A percentile compares a stretch with the other conserved stretches of the same genome.
These are phyloP conservation scores for Termitomyces sp. DNA, from an alignment of 768 basidiomycete species.

Conservation along the genomic window DNA sequence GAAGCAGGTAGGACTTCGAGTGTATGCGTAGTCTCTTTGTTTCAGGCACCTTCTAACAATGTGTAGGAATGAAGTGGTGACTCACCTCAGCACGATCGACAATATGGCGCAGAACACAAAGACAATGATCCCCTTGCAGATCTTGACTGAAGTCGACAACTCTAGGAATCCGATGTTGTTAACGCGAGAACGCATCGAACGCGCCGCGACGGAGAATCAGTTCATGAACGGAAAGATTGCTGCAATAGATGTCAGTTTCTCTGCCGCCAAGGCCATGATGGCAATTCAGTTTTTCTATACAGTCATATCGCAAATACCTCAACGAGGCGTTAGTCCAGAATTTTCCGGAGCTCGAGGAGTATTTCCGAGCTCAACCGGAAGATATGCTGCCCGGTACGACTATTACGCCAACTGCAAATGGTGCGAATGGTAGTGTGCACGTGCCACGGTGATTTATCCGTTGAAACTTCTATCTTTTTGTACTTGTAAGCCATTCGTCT, in stretches of 20 bases:
- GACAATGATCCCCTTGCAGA: slow-evolving; percentile 71
- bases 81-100: slow-evolving; percentile 62
- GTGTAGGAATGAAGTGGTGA: slow-evolving; percentile 67
- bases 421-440: not conserved
- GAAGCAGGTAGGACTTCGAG: slow-evolving; percentile 74
- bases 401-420: slow-evolving; percentile 2
- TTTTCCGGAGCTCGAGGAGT: slow-evolving; percentile 59
- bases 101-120: slow-evolving; percentile 56
- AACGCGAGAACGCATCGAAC: slow-evolving; percentile 74
- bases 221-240: slow-evolving; percentile 88
- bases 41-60: not conserved
- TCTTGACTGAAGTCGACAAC: slow-evolving; percentile 75
- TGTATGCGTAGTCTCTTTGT: slow-evolving; percentile 36
- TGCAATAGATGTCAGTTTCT: slow-evolving; percentile 57
- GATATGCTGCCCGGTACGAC: slow-evolving; percentile 4
- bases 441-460: not conserved
- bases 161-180: slow-evolving; percentile 77
- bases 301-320: slow-evolving; percentile 68
- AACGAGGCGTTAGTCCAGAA: slow-evolving; percentile 66
- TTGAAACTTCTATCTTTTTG: not conserved
- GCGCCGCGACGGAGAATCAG: slow-evolving; percentile 84
- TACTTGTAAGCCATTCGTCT: not conserved
- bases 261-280: not conserved
- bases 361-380: slow-evolving; percentile 18
- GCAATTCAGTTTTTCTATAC: slow-evolving; percentile 4